Conservation (phyloP, 2,329 filamentous ascomycete species). For the Fusarium sp. region DNA sequence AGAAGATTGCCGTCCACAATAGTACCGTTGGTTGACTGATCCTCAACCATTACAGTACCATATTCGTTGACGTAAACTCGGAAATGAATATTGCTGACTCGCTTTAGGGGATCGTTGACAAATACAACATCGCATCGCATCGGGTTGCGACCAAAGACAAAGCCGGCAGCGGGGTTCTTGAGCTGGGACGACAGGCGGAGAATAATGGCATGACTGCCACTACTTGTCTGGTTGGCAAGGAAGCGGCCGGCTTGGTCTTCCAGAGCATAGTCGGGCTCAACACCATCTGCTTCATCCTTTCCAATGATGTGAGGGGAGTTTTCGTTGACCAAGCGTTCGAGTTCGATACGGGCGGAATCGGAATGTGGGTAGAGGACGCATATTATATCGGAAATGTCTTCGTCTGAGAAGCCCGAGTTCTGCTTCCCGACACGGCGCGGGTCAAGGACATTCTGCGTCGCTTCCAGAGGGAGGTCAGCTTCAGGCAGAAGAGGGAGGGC, state of each 20-base stretch:
- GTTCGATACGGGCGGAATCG: conserved; percentile 78
- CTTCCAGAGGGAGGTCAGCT: conserved; percentile 55
- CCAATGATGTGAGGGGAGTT: conserved; percentile 65
- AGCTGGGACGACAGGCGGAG: conserved; percentile 82
- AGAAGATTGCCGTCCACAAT: conserved; percentile 83
- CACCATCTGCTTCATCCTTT: conserved; percentile 64
- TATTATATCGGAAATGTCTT: conserved; percentile 89
- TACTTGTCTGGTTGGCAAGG: conserved; percentile 60
- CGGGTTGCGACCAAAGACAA: conserved; percentile 86
- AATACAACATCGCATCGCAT: conserved; percentile 80
- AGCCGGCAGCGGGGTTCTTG: conserved; percentile 79
- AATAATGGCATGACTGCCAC: conserved; percentile 78
- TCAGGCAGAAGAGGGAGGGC: conserved; percentile 7
- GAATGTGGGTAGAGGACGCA: conserved; percentile 89
- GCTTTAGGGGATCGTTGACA: conserved; percentile 74
- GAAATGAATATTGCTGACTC: conserved; percentile 96
- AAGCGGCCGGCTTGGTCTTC: conserved; percentile 67
- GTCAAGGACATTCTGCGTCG: conserved; percentile 86
- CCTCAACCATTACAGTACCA: conserved; percentile 91
- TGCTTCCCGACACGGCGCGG: conserved; percentile 84
- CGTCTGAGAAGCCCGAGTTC: conserved; percentile 85
- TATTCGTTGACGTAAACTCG: conserved; percentile 91
- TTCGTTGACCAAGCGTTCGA: conserved; percentile 66
- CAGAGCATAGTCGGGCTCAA: conserved; percentile 65
- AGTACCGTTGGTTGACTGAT: conserved; percentile 96